phyloP scores from a whole-genome alignment of 352 stramenopile species.

The Phytophthora cajani region DNA sequence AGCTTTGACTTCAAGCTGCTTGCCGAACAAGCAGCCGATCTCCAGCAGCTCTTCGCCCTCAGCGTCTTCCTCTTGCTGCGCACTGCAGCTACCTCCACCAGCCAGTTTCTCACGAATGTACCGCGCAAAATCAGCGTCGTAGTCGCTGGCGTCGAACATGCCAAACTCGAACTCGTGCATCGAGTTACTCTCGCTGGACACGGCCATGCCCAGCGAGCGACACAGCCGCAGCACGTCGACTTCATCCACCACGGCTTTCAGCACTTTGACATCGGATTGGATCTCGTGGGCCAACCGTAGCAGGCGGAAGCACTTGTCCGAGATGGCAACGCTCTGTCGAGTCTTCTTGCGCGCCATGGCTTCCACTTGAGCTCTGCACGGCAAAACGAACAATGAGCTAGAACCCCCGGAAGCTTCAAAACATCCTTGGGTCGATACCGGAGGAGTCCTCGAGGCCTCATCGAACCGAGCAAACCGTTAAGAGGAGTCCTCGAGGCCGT shows the following conservation, averaged over 20 bases:
- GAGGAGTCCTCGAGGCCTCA: neutral
- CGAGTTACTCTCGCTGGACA: slow-evolving; percentile 19
- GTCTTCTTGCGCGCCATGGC: slow-evolving; percentile 25
- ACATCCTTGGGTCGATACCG: neutral
- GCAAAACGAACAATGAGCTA: slow-evolving; percentile 28
- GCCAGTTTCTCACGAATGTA: slow-evolving; percentile 60
- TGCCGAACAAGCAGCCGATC: slow-evolving; percentile 62
- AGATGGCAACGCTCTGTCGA: neutral
- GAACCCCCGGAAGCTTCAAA: neutral
- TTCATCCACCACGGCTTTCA: slow-evolving; percentile 75
- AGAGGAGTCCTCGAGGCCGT: neutral
- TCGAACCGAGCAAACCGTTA: neutral
- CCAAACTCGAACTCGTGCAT: slow-evolving; percentile 53
- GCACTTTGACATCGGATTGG: slow-evolving; percentile 62
- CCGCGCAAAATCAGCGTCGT: slow-evolving; percentile 66
- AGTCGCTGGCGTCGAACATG: slow-evolving; percentile 49
- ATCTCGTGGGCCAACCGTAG: slow-evolving; percentile 50
- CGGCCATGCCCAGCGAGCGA: slow-evolving; percentile 52
- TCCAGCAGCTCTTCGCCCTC: slow-evolving; percentile 23
- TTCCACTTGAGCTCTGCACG: slow-evolving; percentile 14
- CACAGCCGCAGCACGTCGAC: slow-evolving; percentile 69
- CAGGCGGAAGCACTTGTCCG: slow-evolving; percentile 54
- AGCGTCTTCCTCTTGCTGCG: neutral
- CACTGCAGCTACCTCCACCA: neutral
- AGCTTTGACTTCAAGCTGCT: slow-evolving; percentile 54